Conservation (phyloP, 176 grass and related monocot species). For the Lolium rigidum region DNA sequence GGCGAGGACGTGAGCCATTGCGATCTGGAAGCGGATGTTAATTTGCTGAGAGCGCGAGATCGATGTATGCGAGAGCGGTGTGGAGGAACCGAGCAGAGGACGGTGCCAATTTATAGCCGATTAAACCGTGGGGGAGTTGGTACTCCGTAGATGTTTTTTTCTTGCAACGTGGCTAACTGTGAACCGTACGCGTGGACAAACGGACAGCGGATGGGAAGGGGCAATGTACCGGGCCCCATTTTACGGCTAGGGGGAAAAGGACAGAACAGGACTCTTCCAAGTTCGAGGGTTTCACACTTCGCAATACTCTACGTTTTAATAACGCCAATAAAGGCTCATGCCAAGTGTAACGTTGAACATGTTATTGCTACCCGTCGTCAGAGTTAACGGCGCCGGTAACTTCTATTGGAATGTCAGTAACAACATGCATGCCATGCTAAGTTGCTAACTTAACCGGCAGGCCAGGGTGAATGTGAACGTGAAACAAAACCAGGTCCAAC, state of each 20-base stretch:
- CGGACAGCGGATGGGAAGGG: constrained; percentile 24
- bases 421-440: no score
- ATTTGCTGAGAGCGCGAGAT: background rate
- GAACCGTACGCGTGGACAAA: constrained; percentile 4
- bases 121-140: no score
- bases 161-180: constrained; percentile 3
- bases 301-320: background rate
- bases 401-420: background rate
- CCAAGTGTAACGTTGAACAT: background rate
- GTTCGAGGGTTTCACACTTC: background rate
- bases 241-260: constrained; percentile 38
- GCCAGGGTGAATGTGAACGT: background rate
- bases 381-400: background rate
- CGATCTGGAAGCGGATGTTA: background rate
- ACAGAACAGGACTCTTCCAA: background rate
- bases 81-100: background rate
- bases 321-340: background rate
- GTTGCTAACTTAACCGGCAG: background rate
- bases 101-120: constrained; percentile 41
- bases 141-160: no score
- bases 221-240: constrained; percentile 45
- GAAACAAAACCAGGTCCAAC: background rate
- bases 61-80: constrained; percentile 12
- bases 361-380: background rate
- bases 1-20: constrained; percentile 52